These are phyloP conservation scores for Nevesoporus exiguus DNA, from an alignment of 768 basidiomycete species.

Conservation along the genomic window DNA sequence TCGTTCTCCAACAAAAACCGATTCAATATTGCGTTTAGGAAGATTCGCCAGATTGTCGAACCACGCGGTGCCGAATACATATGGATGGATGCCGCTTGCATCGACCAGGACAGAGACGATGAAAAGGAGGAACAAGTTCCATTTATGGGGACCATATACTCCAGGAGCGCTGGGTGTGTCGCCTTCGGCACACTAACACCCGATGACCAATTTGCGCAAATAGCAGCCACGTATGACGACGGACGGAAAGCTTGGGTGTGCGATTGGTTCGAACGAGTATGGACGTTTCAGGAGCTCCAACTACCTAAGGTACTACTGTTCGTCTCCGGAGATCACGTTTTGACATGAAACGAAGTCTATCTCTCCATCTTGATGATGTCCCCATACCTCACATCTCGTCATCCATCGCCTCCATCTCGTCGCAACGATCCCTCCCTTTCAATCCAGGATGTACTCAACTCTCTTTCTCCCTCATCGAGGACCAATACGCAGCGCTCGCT, in stretches of 20 bases:
- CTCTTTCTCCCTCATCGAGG: conserved; percentile 7
- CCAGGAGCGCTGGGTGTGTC: conserved; percentile 5
- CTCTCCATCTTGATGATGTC: conserved; percentile 10
- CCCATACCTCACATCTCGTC: conserved; percentile 4
- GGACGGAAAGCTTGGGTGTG: conserved; percentile 12
- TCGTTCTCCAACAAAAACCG: conserved; percentile 7
- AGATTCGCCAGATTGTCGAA: background rate
- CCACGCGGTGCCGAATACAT: conserved; percentile 1
- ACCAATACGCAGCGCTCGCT: conserved; percentile 5
- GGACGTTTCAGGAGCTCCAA: conserved; percentile 16
- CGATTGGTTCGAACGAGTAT: conserved; percentile 14
- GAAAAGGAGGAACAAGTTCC: conserved; percentile 5
- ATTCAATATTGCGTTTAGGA: conserved; percentile 2
- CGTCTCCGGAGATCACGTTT: conserved; percentile 7
- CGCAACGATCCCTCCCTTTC: background rate
- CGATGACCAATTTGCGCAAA: background rate
- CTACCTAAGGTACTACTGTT: conserved; percentile 5
- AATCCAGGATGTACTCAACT: conserved; percentile 7
- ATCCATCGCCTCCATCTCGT: background rate
- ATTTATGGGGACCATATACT: conserved; percentile 7
- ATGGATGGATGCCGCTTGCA: conserved; percentile 12
- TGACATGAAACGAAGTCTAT: conserved; percentile 6
- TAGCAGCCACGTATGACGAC: background rate
- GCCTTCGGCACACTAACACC: conserved; percentile 5
- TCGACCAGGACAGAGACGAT: background rate